Base-by-base conservation (phyloP, 305 asterid species). In the Fraxinus angustifolia region DNA sequence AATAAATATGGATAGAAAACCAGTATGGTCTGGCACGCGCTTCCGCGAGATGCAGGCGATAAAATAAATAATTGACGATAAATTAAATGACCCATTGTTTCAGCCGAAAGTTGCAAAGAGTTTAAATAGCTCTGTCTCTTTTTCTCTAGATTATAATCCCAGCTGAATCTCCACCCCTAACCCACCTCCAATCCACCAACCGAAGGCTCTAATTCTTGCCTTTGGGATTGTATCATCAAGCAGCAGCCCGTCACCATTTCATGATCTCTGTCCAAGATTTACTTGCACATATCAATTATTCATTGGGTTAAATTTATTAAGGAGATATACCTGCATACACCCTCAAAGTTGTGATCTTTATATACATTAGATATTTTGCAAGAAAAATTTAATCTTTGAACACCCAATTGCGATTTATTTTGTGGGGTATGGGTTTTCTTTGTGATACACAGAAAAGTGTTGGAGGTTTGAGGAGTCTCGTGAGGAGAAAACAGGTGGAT, bases 401-500 rank as follows among this genome's bases (percentile, higher is more conserved):
- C 23, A 30, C 78, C 78, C 78, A 68, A 23, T 78, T 80, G 79
- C 14, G 81, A 65, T 79, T 34, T 80, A 8, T 42, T 31, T 68
- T 60, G 73, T 84, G 85, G 90, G 90, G 38, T 75, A 91, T 89
- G 96, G 94, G 90, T 34, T 75, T 83, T 88, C 42, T 35, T n/a
- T 79, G 83, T 79, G 93, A 87, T 81, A 42, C 85, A 4, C 87
- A 87, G 82, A 87, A 73, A 45, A 73, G 82, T 16, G 80, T 33
- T 75, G 87, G 92, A 80, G 91, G 88, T 82, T 84, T 93, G 85
- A 90, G 87, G 85, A 82, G 92, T 75, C 86, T 95, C 42, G 88
- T 89, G 81, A 92, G 99, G 92, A 92, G 99, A 86, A 95, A 95
- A 79, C 96, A 87, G 88, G 99, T 95, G 76, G 99, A 95, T 89